A percentile compares a stretch with the other conserved stretches of the same genome.
phyloP scores from a whole-genome alignment of 345 rosid species.

The Sisymbrium irio region DNA sequence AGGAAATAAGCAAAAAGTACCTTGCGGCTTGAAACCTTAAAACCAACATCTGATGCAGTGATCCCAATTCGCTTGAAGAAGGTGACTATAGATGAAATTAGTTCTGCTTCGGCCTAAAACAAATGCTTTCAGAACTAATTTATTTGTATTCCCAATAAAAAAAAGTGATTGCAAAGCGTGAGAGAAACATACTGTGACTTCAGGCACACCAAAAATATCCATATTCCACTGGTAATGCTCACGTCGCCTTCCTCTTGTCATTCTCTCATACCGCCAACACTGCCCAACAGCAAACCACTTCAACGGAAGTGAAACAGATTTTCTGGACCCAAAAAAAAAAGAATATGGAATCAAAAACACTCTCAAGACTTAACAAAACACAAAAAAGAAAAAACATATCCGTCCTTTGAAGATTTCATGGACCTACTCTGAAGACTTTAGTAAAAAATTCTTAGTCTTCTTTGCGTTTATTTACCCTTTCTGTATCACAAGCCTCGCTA shows the following conservation, averaged over 20 bases:
- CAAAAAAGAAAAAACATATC: neutral
- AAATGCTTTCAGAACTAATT: no score
- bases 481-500: slow-evolving; percentile 90
- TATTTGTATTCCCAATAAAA: no score
- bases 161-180: slow-evolving; percentile 2
- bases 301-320: slow-evolving; percentile 82
- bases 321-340: slow-evolving; percentile 72
- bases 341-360: slow-evolving; percentile 41
- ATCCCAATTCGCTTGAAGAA: slow-evolving; percentile 86
- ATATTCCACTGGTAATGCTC: slow-evolving; percentile 99
- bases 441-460: neutral
- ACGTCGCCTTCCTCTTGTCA: slow-evolving; percentile 95
- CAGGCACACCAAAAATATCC: slow-evolving; percentile 94
- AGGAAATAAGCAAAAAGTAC: slow-evolving; percentile 32
- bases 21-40: slow-evolving; percentile 95
- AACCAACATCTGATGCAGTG: slow-evolving; percentile 80
- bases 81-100: slow-evolving; percentile 70
- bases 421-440: neutral
- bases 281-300: slow-evolving; percentile 98
- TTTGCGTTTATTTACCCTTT: slow-evolving; percentile 57
- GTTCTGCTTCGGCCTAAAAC: slow-evolving; percentile 91
- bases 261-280: slow-evolving; percentile 97
- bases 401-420: neutral
- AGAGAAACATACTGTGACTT: slow-evolving; percentile 60
- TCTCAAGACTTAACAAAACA: no score